Base-by-base conservation (phyloP, 176 grass and related monocot genomes). In the Aegilops bicornis region DNA sequence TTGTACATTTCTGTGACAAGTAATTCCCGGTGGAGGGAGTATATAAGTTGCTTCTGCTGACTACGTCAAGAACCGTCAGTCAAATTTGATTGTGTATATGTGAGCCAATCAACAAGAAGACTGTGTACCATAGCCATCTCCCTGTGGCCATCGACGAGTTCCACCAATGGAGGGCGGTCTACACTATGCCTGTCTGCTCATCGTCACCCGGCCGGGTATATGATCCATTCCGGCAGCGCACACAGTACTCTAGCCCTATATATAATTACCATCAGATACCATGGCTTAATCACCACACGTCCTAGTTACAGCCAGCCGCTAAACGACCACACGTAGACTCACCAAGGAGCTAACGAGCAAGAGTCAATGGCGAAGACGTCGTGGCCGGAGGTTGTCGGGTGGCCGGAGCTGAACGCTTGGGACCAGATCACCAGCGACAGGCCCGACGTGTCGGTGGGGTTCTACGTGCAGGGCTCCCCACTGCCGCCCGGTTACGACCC, bases 371-470 rank as follows among this genome's bases (percentile, higher is more conserved):
- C 73, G 56, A 87, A 81, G 78, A 24, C 84, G 11, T 64, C 85
- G 59, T 87, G 79, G 77, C 71, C 79, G 17, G 86, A 87, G 71
- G 6, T 87, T 20, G 77, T 86, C 36, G 85, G 85, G 4, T 63
- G 20, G 24, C 52, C 39, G 76, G 2, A 42, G 76, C 76, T 86
- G 33, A 73, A 80, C 67, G 85, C 77, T 14, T 36, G 25, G 23
- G 2, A 58, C 10, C 7, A 54, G 43, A 82, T 82, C 79, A 82
- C 29, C 60, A 14, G 33, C 69, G 86, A 87, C 43, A 27, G 70
- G 42, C 79, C 79, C 0, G 86, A 82, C 43, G 23, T 82, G 24
- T 39, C 4, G 1, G 22, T 36, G 0, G 61, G 32, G 2, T 88
- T 88, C 80, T 88, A 77, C 86, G 13, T 69, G 47, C 3, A 47